phyloP scores from a whole-genome alignment of 306 rosid genomes.

The Lablab purpureus region DNA sequence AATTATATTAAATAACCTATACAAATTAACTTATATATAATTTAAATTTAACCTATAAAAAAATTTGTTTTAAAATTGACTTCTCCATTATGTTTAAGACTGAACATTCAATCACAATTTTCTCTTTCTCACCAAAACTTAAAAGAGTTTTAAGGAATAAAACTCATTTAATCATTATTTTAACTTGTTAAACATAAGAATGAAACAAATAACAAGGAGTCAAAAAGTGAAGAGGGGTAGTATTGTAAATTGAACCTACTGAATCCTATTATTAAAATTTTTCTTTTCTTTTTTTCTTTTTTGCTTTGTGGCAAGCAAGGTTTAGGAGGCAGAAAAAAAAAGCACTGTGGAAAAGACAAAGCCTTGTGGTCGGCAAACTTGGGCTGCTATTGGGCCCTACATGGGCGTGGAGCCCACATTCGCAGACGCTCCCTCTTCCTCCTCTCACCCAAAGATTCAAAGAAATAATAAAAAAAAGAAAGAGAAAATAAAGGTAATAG shows the following conservation, averaged over 20 bases:
- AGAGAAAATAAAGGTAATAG: background rate
- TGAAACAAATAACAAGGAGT: too few species aligned
- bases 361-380: constrained; percentile 51
- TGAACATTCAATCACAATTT: too few species aligned
- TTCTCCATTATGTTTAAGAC: too few species aligned
- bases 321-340: constrained; percentile 26
- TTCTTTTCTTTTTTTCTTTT: background rate
- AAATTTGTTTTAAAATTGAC: too few species aligned
- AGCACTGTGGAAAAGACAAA: constrained; percentile 46
- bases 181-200: too few species aligned
- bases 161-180: too few species aligned
- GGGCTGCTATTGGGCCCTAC: constrained; percentile 49
- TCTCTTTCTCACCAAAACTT: too few species aligned
- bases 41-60: too few species aligned
- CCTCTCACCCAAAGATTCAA: constrained; percentile 37
- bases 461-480: constrained; percentile 1
- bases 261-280: too few species aligned
- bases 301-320: background rate
- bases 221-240: background rate
- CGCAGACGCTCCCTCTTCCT: constrained; percentile 55
- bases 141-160: too few species aligned
- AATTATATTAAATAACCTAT: too few species aligned
- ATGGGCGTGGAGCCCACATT: constrained; percentile 4
- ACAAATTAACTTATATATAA: too few species aligned
- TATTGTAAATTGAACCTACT: background rate